Base-by-base conservation (phyloP, 352 stramenopile genomes). In the Phytophthora vignae region DNA sequence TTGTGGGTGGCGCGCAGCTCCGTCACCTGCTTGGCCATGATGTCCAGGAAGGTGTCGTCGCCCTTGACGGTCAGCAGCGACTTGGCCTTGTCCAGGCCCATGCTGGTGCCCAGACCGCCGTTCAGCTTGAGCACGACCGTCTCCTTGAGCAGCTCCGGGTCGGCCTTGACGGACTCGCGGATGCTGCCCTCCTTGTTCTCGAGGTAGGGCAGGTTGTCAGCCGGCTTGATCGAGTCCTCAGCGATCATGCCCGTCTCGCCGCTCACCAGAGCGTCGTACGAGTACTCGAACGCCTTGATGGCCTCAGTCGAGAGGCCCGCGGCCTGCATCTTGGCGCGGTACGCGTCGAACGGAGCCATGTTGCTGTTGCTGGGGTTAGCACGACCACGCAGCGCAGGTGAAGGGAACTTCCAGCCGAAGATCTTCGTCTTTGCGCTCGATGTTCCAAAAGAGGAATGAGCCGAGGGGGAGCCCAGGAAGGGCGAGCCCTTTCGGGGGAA, bases 241-340 rank as follows among this genome's bases (percentile, higher is more conserved):
- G 94, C 75, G 77, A 99, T 99, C 89, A 99, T 98, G 69, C 98
- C 98, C 22, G 93, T 98, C 60, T 98, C 93, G 71, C 94, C 94
- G 66, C 90, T 94, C 69, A 96, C 87, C 49, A 99, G 93, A 29
- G 96, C 96, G 55, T 97, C 89, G 86, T 99, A 99, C 52, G 96
- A 98, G 74, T 95, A 98, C 88, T 99, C 95, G 71, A 99, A 99
- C 54, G 98, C 96, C 72, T 98, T 96, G 83, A 99, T 98, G 64
- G 97, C 97, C 19, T 97, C 97, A 40, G 94, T 84, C 65, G 94
- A 98, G 64, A 99, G 92, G 52, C 96, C 96, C 22, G 97, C 98
- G 36, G 87, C 87, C 76, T 97, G 83, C 98, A 99, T 99, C 90
- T 99, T 99, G 73, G 88, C 78, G 85, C 98, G 87, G 79, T 92